Percentiles rank a stretch among this genome's conserved stretches.
phyloP scores from a whole-genome alignment of 1,284 basidiomycete genomes.

The Trichosporon sp. region DNA sequence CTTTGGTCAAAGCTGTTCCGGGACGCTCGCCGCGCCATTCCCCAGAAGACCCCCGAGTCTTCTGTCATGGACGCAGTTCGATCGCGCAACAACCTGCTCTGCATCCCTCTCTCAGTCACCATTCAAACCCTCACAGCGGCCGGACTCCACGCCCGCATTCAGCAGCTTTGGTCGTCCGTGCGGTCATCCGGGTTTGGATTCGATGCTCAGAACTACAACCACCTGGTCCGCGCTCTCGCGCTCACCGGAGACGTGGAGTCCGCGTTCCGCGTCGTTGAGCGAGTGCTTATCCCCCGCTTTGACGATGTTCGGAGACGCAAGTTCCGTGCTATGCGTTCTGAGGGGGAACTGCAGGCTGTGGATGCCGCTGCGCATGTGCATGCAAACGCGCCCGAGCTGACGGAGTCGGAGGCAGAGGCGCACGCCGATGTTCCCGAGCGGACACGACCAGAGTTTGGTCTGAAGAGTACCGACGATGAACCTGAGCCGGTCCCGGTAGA shows the following conservation, averaged over 20 bases:
- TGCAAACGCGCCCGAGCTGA: neutral
- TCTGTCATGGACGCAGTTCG: conserved; percentile 25
- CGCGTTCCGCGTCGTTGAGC: conserved; percentile 80
- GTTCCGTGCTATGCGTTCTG: conserved; percentile 34
- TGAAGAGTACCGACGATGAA: neutral
- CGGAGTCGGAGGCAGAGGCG: conserved; percentile 5
- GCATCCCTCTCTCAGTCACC: conserved; percentile 79
- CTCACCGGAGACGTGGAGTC: conserved; percentile 76
- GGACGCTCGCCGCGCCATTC: conserved; percentile 21
- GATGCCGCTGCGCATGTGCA: conserved; percentile 48
- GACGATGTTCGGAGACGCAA: conserved; percentile 43
- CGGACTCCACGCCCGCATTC: conserved; percentile 67
- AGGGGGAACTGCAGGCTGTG: conserved; percentile 49
- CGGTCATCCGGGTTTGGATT: conserved; percentile 73
- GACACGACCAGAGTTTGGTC: neutral
- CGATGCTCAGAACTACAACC: conserved; percentile 92
- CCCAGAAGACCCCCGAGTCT: neutral
- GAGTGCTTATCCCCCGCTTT: conserved; percentile 70
- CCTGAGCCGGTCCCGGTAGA: neutral
- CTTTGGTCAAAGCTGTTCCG: conserved; percentile 62
- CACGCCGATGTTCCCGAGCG: neutral
- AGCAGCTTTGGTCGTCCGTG: conserved; percentile 69
- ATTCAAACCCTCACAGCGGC: conserved; percentile 73
- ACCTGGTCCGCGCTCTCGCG: conserved; percentile 73
- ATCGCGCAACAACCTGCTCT: conserved; percentile 63